These are phyloP conservation scores for Ceratobasidium theobromae DNA, from an alignment of 1,284 basidiomycete species.

Conservation along the genomic window DNA sequence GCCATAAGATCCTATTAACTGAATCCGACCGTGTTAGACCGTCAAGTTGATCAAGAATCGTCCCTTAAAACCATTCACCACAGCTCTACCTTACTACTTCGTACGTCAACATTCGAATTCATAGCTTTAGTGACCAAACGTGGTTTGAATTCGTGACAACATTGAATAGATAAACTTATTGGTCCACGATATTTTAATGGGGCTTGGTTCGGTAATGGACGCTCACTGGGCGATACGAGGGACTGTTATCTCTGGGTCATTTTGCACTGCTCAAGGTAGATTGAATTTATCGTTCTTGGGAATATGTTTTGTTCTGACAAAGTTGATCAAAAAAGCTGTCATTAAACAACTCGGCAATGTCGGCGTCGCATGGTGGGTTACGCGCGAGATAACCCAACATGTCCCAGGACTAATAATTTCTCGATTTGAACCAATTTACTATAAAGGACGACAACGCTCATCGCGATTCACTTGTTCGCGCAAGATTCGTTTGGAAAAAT, in stretches of 20 bases:
- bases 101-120: neutral
- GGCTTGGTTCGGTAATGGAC: conserved; percentile 48
- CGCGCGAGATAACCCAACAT: too few relatives aligned
- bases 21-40: neutral
- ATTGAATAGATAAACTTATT: conserved; percentile 40
- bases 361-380: neutral
- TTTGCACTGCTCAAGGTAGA: conserved; percentile 50
- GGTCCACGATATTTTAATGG: conserved; percentile 49
- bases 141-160: conserved; percentile 40
- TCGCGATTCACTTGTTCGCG: neutral
- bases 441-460: neutral
- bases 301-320: neutral
- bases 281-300: neutral
- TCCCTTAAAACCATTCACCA: neutral
- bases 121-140: too few relatives aligned
- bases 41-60: neutral
- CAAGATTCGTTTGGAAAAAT: neutral
- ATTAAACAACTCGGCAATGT: neutral
- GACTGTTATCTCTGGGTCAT: conserved; percentile 43
- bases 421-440: neutral
- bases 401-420: neutral
- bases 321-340: neutral
- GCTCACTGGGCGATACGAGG: conserved; percentile 47
- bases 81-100: neutral
- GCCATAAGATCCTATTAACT: neutral